Base-by-base conservation (phyloP, 306 rosid genomes). In the Acmispon strigosus region DNA sequence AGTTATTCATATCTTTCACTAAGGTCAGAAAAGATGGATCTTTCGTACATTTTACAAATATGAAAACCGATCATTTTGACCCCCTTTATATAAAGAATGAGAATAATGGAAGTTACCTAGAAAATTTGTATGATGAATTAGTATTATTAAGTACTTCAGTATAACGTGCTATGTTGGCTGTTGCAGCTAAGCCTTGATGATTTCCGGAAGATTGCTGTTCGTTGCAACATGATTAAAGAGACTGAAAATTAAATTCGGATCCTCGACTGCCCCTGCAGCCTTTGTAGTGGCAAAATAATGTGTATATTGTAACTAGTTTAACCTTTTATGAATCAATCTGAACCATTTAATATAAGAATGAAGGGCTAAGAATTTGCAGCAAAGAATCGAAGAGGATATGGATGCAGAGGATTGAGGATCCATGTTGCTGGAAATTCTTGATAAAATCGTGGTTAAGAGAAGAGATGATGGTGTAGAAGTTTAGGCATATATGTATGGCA, bases 121-220 rank as follows among this genome's bases (percentile, higher is more conserved):
- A 57, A 22, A 77, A 59, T 79, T 83, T 71, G 8, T 15, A 10
- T 11, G 1, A 18, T 47, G 12, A 39, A 11, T 15, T 37, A 16
- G 22, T 70, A 2, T 19, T 52, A 3, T 61, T 44, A 47, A 19
- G 18, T n/a, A 9, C 27, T 37, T 20, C 51, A 44, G 18, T 44
- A 20, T 59, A 4, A 68, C 50, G 61, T 15, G 27, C 12, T 70
- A 18, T 14, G 48, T 73, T 76, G 88, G 94, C 22, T 14, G 48
- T 73, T 76, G 88, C 96, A 90, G 98, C 64, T 89, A 60, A 88
- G 78, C 66, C 77, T 88, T 0, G 97, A 94, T 6, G 97, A 94
- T 77, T 94, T 90, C 62, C 84, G 80, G 67, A 85, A 82, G 85
- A 89, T 94, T 78, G 88, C 73, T 58, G 79, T 78, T 36, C 96